These are phyloP conservation scores for Trebouxia sp. DNA, from an alignment of 139 green algal species.

Conservation along the genomic window DNA sequence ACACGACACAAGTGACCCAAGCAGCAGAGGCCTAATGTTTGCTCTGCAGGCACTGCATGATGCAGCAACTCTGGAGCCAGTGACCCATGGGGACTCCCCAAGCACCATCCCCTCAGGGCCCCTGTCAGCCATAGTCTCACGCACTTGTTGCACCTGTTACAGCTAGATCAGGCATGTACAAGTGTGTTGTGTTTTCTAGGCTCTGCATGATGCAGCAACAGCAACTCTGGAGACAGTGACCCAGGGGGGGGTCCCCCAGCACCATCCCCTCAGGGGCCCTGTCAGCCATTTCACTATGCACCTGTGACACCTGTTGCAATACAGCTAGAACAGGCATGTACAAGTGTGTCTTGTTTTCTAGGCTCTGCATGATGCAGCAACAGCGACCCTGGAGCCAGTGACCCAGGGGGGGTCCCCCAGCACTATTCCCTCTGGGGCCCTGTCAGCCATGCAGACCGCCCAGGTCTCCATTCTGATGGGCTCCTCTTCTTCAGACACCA, in stretches of 20 bases:
- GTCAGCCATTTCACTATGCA: too few species aligned
- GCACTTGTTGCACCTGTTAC: too few species aligned
- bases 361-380: too few species aligned
- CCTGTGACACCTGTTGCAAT: too few species aligned
- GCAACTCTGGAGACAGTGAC: not conserved
- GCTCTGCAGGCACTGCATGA: not conserved
- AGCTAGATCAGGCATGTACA: too few species aligned
- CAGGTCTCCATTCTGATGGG: not conserved
- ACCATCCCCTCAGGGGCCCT: not conserved
- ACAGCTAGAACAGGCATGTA: too few species aligned
- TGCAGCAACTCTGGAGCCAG: not conserved
- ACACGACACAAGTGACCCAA: too few species aligned
- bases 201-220: constrained; percentile 6
- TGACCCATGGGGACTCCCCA: too few species aligned
- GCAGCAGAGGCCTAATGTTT: not conserved
- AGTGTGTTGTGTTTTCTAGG: too few species aligned
- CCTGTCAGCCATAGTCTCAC: too few species aligned
- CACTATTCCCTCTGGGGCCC: not conserved
- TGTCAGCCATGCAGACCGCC: not conserved
- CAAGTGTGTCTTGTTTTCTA: too few species aligned
- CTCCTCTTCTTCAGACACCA: not conserved
- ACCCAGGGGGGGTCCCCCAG: not conserved
- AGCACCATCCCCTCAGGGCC: too few species aligned
- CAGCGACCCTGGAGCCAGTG: not conserved
- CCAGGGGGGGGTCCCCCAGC: not conserved